phyloP scores from a whole-genome alignment of 768 basidiomycete genomes.

The Kwoniella botswanensis region DNA sequence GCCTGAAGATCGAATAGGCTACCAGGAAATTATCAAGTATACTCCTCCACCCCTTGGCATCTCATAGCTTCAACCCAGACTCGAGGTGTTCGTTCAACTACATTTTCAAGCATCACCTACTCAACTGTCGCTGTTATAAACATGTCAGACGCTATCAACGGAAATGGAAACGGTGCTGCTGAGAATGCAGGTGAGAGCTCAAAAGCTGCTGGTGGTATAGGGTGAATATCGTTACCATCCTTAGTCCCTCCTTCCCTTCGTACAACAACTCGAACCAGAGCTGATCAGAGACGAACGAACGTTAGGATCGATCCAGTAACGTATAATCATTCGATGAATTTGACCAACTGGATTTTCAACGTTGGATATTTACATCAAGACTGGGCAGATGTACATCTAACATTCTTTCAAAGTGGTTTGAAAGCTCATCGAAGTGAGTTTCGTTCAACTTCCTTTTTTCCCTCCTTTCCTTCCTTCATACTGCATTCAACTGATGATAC shows the following conservation, averaged over 20 bases:
- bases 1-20: too few relatives aligned
- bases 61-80: too few relatives aligned
- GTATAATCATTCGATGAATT: constrained; percentile 26
- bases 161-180: background rate
- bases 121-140: background rate
- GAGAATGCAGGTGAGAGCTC: constrained; percentile 34
- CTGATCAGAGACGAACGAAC: too few relatives aligned
- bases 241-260: background rate
- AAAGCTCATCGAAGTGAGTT: constrained; percentile 53
- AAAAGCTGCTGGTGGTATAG: constrained; percentile 22
- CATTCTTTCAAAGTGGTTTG: constrained; percentile 36
- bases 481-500: too few relatives aligned
- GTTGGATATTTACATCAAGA: constrained; percentile 42
- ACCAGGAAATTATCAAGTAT: too few relatives aligned
- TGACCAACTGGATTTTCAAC: constrained; percentile 37
- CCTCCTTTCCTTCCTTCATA: background rate
- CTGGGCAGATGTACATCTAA: constrained; percentile 47
- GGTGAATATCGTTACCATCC: constrained; percentile 7
- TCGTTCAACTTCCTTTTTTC: background rate
- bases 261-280: too few relatives aligned
- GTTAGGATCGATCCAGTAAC: constrained; percentile 15
- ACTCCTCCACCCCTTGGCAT: too few relatives aligned
- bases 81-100: background rate
- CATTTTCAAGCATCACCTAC: constrained; percentile 20
- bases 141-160: constrained; percentile 12